Evolutionary conservation across 139 green algal species (phyloP), one percentile per base, ranked within the genome.

Genomic region (Bryopsis sp.): DNA sequence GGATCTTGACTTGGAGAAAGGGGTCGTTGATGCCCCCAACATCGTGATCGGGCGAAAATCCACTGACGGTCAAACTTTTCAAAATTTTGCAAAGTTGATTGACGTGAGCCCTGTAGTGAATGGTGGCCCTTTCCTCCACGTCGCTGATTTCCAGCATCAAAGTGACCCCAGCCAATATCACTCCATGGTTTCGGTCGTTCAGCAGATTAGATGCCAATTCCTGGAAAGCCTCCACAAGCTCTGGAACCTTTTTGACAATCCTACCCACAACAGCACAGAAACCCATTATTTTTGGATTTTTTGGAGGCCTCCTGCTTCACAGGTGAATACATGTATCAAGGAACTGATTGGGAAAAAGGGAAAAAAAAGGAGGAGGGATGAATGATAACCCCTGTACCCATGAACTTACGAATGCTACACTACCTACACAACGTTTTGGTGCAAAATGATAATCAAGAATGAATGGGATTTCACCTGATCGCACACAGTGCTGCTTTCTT

Each of bases 401-500:
- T 28, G 7, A 59, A 39, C 1, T 24, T 64, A 29, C 57, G 11
- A 19, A 64, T n/a, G 15, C 15, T n/a, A 4, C 60, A 59, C 31
- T 31, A 31, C 50, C 50, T 31, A 61, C 3, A 61, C 50, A 61
- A 31, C 50, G 50, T 5, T 29, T 61, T 61, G 50, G 50, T 3
- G 50, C 50, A 29, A 5, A 61, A 61, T 31, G 34, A 29, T 3
- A 3, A 5, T n/a, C n/a, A n/a, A n/a, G n/a, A n/a, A n/a, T n/a
- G n/a, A 2, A 67, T 34, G 60, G 48, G 11, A 22, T 1, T 73
- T 1, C 54, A 87, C 85, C 87, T 84, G 43, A 80, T 86, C n/a
- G 84, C 80, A 71, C 85, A 93, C 31, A 95, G 76, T 0, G 88
- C 85, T 35, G 94, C 93, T 81, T 99, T 99, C 76, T 98, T 98